These are phyloP conservation scores for Spathaspora arborariae DNA, from an alignment of 805 yeast species.

Conservation along the genomic window DNA sequence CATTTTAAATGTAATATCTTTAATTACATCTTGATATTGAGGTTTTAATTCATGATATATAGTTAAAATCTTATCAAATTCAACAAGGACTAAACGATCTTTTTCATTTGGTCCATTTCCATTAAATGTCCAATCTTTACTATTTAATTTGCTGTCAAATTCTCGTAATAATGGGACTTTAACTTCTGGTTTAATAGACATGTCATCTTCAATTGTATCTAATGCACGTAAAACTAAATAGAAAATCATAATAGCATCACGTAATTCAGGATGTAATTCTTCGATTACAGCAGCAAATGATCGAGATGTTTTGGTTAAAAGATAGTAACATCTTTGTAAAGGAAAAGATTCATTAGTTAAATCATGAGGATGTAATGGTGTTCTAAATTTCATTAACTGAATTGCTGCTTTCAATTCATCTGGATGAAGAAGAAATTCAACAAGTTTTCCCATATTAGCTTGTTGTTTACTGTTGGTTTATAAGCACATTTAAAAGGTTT, in stretches of 20 bases:
- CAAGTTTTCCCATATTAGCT: constrained; percentile 52
- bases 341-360: constrained; percentile 10
- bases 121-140: constrained; percentile 76
- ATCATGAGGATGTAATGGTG: constrained; percentile 49
- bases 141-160: constrained; percentile 61
- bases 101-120: constrained; percentile 73
- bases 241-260: constrained; percentile 78
- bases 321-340: constrained; percentile 60
- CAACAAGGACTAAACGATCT: constrained; percentile 77
- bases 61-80: constrained; percentile 63
- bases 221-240: constrained; percentile 84
- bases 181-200: constrained; percentile 67
- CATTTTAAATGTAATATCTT: constrained; percentile 78
- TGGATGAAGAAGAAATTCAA: constrained; percentile 65
- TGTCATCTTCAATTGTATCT: constrained; percentile 96
- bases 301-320: constrained; percentile 71
- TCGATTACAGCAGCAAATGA: constrained; percentile 92
- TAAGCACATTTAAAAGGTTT: neutral
- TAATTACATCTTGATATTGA: constrained; percentile 72
- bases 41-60: constrained; percentile 74
- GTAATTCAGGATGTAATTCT: constrained; percentile 86
- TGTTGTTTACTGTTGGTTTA: neutral
- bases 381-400: constrained; percentile 53
- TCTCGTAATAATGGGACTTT: constrained; percentile 72
- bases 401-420: constrained; percentile 64